These are phyloP conservation scores for Fusarium guadeloupense DNA, from an alignment of 2,329 filamentous ascomycete species.

Conservation along the genomic window DNA sequence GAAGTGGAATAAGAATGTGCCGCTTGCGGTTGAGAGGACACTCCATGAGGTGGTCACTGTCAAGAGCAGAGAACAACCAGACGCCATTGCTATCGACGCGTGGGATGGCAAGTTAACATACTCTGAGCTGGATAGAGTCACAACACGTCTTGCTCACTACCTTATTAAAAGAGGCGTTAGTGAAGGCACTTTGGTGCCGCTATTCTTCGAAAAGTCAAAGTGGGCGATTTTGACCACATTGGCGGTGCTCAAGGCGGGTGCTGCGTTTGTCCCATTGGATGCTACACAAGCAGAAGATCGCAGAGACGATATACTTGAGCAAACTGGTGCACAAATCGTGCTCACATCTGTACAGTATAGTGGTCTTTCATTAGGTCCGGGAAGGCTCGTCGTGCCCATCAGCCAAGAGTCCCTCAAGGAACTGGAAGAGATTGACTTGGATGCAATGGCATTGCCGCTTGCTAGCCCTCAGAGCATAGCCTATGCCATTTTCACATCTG, in stretches of 20 bases:
- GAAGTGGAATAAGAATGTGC: constrained; percentile 5
- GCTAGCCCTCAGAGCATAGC: neutral
- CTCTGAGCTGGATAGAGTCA: neutral
- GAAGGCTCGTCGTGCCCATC: neutral
- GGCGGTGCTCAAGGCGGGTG: constrained; percentile 1
- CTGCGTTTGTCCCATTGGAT: neutral
- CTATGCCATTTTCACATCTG: constrained; percentile 28
- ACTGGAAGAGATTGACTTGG: neutral
- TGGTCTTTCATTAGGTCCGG: neutral
- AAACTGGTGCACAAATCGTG: neutral
- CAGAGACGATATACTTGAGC: neutral
- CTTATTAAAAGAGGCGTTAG: neutral
- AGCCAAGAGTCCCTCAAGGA: neutral
- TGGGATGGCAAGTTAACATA: constrained; percentile 2
- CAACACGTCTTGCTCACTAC: neutral
- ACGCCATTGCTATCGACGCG: neutral
- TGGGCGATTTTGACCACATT: neutral
- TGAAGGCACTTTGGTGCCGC: neutral
- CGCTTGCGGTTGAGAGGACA: neutral
- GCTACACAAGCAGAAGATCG: neutral
- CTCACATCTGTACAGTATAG: neutral
- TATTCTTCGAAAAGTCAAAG: neutral
- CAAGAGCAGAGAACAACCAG: neutral
- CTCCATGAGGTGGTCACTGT: neutral
- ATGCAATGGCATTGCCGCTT: neutral